Base-by-base conservation (phyloP, 257 asterid genomes). In the Gardenia jasminoides region DNA sequence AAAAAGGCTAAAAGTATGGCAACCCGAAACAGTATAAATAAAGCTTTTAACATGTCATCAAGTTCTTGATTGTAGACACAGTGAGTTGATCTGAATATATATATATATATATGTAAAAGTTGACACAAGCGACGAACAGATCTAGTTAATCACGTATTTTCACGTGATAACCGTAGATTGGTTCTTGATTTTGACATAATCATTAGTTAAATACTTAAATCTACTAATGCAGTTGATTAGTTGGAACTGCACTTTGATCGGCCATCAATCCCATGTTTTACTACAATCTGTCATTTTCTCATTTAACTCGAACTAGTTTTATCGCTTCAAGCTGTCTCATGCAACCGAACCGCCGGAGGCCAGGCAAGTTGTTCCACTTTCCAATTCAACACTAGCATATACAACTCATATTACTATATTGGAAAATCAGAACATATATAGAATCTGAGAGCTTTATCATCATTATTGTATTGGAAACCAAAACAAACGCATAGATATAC, bases 151-250 rank as follows among this genome's bases (percentile, higher is more conserved):
- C 44, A 74, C 68, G 12, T 24, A 44, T 43, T 64, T 67, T 33
- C 84, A 84, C 81, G 85, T 81, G 90, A 82, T 64, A 47, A 76
- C 82, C 43, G 52, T 61, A 4, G 44, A 17, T 75, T 69, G 67
- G 67, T 73, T 36, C 26, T 78, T 64, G 78, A 46, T 44, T 80
- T 85, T 80, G 85, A 79, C 80, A 43, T 70, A 47, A 79, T 77
- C 81, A 50, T 16, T 64, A 50, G 2, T 73, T 39, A 73, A 64
- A 5, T 48, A 6, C 16, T 20, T 43, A 41, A 28, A 26, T n/a
- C n/a, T n/a, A n/a, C 30, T 64, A 61, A 22, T 10, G 1, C 65
- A 17, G 78, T 41, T 75, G 66, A 61, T 75, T 75, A 75, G 79
- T 75, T 69, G 41, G 70, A 65, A 10, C n/a, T 62, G 24, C 54